Percentiles rank a stretch among this genome's conserved stretches.
Conservation (phyloP, 2,329 filamentous ascomycete genomes). For the Dothideomycetes sp. region DNA sequence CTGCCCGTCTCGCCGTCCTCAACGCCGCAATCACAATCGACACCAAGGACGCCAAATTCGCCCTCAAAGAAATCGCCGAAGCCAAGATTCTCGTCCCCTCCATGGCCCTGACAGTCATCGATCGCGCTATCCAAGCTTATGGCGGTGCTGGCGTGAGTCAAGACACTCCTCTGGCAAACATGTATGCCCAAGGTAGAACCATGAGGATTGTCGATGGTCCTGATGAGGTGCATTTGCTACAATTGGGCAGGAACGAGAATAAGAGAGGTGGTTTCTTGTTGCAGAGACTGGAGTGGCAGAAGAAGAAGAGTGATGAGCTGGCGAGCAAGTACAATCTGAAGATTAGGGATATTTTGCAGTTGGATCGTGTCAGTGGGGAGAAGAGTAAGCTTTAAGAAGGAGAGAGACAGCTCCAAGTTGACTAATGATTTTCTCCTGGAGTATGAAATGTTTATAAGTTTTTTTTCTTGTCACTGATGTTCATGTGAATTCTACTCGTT, state of each 20-base stretch:
- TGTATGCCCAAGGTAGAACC: slow-evolving; percentile 29
- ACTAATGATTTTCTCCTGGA: too few relatives aligned
- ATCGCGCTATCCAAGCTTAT: slow-evolving; percentile 87
- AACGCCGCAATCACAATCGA: slow-evolving; percentile 97
- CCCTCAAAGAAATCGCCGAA: slow-evolving; percentile 86
- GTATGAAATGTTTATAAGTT: too few relatives aligned
- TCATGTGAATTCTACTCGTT: too few relatives aligned
- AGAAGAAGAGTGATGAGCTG: slow-evolving; percentile 55
- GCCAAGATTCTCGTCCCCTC: slow-evolving; percentile 87
- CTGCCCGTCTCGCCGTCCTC: slow-evolving; percentile 78
- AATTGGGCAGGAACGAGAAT: slow-evolving; percentile 75
- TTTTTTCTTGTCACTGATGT: too few relatives aligned
- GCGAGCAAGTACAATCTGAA: slow-evolving; percentile 50
- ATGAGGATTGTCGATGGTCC: slow-evolving; percentile 60
- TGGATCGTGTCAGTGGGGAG: slow-evolving; percentile 31
- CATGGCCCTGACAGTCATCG: slow-evolving; percentile 76
- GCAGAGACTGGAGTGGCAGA: slow-evolving; percentile 55
- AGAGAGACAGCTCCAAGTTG: too few relatives aligned
- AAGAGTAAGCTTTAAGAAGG: slow-evolving; percentile 37
- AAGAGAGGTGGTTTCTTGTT: slow-evolving; percentile 52
- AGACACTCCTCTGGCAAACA: slow-evolving; percentile 77
- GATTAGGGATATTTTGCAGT: slow-evolving; percentile 32
- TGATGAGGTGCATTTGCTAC: slow-evolving; percentile 85
- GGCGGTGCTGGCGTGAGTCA: slow-evolving; percentile 86
- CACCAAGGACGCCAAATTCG: slow-evolving; percentile 74